These are phyloP conservation scores for Xylaria sp. DNA, from an alignment of 2,329 filamentous ascomycete genomes.

Conservation along the genomic window DNA sequence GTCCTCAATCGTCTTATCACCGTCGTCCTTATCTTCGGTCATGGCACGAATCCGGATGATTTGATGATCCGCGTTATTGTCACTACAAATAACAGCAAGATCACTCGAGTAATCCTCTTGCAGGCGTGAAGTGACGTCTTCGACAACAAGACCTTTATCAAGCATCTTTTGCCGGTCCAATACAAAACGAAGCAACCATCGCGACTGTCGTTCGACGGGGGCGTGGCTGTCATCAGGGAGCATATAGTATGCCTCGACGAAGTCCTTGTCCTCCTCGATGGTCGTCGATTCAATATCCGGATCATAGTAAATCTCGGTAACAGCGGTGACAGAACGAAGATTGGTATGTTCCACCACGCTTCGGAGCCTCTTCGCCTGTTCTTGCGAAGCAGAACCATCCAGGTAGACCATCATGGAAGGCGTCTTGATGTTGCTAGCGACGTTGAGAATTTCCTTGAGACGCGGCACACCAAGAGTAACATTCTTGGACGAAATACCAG, in stretches of 20 bases:
- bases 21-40: conserved; percentile 70
- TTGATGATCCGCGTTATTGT: conserved; percentile 95
- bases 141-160: conserved; percentile 89
- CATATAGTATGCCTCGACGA: conserved; percentile 96
- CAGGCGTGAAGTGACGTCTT: conserved; percentile 87
- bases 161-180: conserved; percentile 93
- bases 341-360: conserved; percentile 94
- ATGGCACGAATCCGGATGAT: conserved; percentile 91
- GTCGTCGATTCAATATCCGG: conserved; percentile 84
- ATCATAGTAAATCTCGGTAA: conserved; percentile 97
- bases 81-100: conserved; percentile 91
- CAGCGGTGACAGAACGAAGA: conserved; percentile 84
- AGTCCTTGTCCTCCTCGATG: conserved; percentile 85
- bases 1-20: conserved; percentile 68
- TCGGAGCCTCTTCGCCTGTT: conserved; percentile 81
- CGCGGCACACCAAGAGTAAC: conserved; percentile 98
- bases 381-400: conserved; percentile 67
- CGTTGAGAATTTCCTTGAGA: conserved; percentile 98
- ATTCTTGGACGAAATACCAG: conserved; percentile 99
- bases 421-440: conserved; percentile 97
- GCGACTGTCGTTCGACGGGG: conserved; percentile 74
- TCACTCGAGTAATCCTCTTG: conserved; percentile 86
- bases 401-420: conserved; percentile 95
- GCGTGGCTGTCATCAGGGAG: conserved; percentile 77
- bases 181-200: conserved; percentile 92